Base-by-base conservation (phyloP, 805 yeast species). In the Metschnikowia koreensis region DNA sequence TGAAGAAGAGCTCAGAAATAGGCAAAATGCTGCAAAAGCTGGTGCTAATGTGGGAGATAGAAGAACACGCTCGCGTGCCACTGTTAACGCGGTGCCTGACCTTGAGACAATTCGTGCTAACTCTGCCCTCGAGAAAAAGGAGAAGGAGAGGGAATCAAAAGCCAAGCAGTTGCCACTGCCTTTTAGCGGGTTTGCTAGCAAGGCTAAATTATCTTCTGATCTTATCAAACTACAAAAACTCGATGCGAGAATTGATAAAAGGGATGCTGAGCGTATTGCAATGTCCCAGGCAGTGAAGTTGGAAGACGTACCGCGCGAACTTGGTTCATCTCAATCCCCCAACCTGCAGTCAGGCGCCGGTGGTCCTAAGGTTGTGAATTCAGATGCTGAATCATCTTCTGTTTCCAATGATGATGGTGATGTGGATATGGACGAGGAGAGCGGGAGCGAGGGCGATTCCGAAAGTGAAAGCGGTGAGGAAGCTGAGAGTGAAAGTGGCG, bases 161-260 rank as follows among this genome's bases (percentile, higher is more conserved):
- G 54, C 54, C 5, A 51, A 42, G 17, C 53, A 39, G 1, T 47
- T 59, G 31, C 62, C 62, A 6, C 12, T 15, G 3, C 62, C 62
- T 6, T 59, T 59, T 37, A 42, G 41, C 17, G 58, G 55, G 6
- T 56, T 52, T 28, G 41, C 56, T 1, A 52, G 58, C 44, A 53
- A 56, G 37, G 51, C 62, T 8, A 64, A 61, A 44, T 52, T 64
- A 5, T 55, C 58, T 9, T 54, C 60, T 15, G 50, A 59, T n/a
- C 54, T 56, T 44, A 55, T 59, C 13, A 64, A 65, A 41, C 54
- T 67, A 59, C 61, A 60, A 38, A 56, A 51, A 28, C 59, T 67
- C 27, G 68, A 67, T 41, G 34, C 55, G 13, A 50, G 50, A 37
- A 33, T 58, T 31, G 60, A 56, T 9, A 52, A 52, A 26, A 48